Evolutionary conservation across 208 protist species (phyloP).

Genomic region (Blechomonas ayalai): DNA sequence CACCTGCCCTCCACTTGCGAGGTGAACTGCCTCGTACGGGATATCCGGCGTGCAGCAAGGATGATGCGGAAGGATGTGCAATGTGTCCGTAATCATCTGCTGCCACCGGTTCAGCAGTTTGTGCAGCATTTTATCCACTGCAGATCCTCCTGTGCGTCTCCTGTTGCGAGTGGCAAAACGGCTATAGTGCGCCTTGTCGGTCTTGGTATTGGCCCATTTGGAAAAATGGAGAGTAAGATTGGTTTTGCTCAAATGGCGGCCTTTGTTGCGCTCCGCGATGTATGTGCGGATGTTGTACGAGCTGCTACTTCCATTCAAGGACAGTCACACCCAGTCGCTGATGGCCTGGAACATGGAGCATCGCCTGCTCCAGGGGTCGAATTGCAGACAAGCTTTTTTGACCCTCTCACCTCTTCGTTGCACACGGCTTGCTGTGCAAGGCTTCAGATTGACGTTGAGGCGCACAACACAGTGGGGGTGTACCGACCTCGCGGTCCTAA

Average conservation of each 20-base stretch:
- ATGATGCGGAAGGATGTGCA: conserved; percentile 1
- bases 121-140: conserved; percentile 1
- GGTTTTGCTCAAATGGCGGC: conserved; percentile 54
- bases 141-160: no score
- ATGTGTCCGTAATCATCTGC: conserved; percentile 9
- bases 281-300: no score
- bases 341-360: no score
- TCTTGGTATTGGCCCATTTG: conserved; percentile 49
- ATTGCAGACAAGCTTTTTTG: conserved; percentile 17
- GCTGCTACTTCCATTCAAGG: no score
- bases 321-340: no score
- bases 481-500: conserved; percentile 13
- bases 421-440: conserved; percentile 31
- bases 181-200: conserved; percentile 26
- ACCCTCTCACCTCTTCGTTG: conserved; percentile 11
- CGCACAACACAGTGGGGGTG: conserved; percentile 26
- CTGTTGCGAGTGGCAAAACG: no score
- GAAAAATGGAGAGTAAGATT: conserved; percentile 14
- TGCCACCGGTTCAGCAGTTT: conserved; percentile 6
- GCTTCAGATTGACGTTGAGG: conserved; percentile 31
- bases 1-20: neutral
- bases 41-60: conserved; percentile 12
- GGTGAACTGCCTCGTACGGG: conserved; percentile 9
- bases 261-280: conserved; percentile 21
- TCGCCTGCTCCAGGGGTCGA: no score